Conservation (phyloP, 2,329 filamentous ascomycete genomes). For the Teratosphaeria viscida region DNA sequence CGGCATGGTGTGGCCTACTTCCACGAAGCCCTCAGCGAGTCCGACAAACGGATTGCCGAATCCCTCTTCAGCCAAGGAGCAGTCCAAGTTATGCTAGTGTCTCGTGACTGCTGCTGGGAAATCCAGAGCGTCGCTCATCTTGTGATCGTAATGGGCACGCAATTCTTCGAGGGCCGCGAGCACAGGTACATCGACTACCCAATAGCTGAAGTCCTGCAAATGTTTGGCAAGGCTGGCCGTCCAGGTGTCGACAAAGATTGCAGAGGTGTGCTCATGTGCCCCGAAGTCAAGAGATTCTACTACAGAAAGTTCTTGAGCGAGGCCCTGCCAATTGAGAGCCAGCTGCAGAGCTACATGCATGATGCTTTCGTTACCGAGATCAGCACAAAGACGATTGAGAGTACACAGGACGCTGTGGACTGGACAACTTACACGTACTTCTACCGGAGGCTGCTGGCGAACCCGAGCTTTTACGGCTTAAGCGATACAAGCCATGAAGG, state of each 20-base stretch:
- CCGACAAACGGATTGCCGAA: slow-evolving; percentile 87
- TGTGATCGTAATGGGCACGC: slow-evolving; percentile 93
- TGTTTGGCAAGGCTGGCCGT: slow-evolving; percentile 89
- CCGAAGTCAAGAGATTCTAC: slow-evolving; percentile 87
- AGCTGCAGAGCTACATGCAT: slow-evolving; percentile 81
- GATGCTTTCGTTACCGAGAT: slow-evolving; percentile 97
- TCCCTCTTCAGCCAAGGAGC: slow-evolving; percentile 84
- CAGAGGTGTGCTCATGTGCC: slow-evolving; percentile 92
- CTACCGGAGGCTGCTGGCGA: slow-evolving; percentile 86
- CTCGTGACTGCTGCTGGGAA: slow-evolving; percentile 93
- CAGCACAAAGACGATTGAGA: slow-evolving; percentile 89
- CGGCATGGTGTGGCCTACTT: slow-evolving; percentile 95
- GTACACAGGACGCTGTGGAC: slow-evolving; percentile 92
- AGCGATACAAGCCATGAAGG: slow-evolving; percentile 83
- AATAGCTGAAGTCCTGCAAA: slow-evolving; percentile 86
- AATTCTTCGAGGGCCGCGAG: slow-evolving; percentile 92
- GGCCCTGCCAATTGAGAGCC: slow-evolving; percentile 88
- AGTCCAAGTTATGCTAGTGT: slow-evolving; percentile 73
- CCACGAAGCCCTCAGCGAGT: slow-evolving; percentile 80
- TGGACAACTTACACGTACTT: slow-evolving; percentile 99
- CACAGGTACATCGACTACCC: slow-evolving; percentile 96
- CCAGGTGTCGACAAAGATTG: slow-evolving; percentile 68
- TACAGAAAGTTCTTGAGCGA: slow-evolving; percentile 99
- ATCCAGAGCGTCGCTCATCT: slow-evolving; percentile 78
- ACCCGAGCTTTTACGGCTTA: slow-evolving; percentile 92